Evolutionary conservation across 2,329 filamentous ascomycete species (phyloP).

Genomic region (Neoascochyta sp.): DNA sequence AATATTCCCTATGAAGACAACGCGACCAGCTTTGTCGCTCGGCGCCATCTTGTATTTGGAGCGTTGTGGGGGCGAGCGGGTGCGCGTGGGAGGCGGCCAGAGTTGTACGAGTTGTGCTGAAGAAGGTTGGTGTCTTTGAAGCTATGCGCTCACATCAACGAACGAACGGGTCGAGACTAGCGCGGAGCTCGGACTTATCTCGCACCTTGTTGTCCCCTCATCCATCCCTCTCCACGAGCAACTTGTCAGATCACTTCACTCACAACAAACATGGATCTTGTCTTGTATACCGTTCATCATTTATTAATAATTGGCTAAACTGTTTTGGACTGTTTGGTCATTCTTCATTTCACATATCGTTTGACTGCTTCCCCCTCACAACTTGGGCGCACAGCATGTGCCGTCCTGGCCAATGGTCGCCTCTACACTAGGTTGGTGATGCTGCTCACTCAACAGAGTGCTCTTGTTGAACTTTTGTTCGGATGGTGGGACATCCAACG

Average conservation of each 20-base stretch:
- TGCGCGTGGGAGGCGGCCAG: no score
- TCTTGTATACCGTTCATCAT: no score
- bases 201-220: no score
- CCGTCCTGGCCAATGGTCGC: constrained; percentile 35
- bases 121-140: constrained; percentile 5
- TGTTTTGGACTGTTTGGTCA: no score
- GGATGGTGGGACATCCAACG: constrained; percentile 55
- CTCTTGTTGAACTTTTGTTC: constrained; percentile 49
- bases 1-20: constrained; percentile 83
- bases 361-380: no score
- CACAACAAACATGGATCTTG: no score
- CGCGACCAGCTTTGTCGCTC: constrained; percentile 67
- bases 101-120: constrained; percentile 1
- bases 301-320: no score
- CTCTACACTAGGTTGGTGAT: constrained; percentile 36
- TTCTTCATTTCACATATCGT: no score
- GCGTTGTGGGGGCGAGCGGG: neutral
- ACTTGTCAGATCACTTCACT: no score
- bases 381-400: constrained; percentile 39
- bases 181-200: no score
- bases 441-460: constrained; percentile 34
- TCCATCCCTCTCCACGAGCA: no score
- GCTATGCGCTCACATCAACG: constrained; percentile 2
- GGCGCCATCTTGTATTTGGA: constrained; percentile 24
- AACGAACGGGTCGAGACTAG: no score